These are phyloP conservation scores for Borealophlyctis nickersoniae DNA, from an alignment of 192 early-diverging fungal genomes.

Conservation along the genomic window DNA sequence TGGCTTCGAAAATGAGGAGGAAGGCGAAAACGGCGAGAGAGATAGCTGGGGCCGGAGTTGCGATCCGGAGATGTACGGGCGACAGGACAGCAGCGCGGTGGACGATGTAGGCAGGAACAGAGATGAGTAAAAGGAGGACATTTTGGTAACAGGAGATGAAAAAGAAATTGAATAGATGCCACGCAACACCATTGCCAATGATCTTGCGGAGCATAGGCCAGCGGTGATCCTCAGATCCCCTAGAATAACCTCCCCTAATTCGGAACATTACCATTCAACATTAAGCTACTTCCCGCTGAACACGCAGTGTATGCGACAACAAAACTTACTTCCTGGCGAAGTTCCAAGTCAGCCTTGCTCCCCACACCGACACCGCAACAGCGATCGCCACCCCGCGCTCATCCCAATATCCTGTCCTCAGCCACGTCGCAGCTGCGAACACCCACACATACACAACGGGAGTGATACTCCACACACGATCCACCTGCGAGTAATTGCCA, in stretches of 20 bases:
- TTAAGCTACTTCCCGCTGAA: too few species aligned
- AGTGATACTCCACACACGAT: slow-evolving; percentile 74
- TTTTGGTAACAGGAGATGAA: slow-evolving; percentile 78
- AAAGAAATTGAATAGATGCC: slow-evolving; percentile 63
- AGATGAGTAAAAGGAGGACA: slow-evolving; percentile 59
- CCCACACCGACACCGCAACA: slow-evolving; percentile 64
- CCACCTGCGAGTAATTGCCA: slow-evolving; percentile 44
- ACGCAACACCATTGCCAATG: slow-evolving; percentile 36
- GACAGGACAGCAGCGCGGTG: background rate
- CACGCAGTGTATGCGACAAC: background rate
- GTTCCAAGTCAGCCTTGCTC: slow-evolving; percentile 71
- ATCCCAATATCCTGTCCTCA: slow-evolving; percentile 26
- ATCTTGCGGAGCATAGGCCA: slow-evolving; percentile 48
- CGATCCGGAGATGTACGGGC: background rate
- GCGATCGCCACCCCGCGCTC: slow-evolving; percentile 39
- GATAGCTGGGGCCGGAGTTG: slow-evolving; percentile 4
- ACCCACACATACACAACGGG: slow-evolving; percentile 63
- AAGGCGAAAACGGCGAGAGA: slow-evolving; percentile 2
- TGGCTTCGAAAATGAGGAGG: slow-evolving; percentile 52
- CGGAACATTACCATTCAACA: background rate
- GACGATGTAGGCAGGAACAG: slow-evolving; percentile 39
- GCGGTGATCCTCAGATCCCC: slow-evolving; percentile 72
- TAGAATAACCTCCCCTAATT: slow-evolving; percentile 61
- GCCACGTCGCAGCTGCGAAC: slow-evolving; percentile 34
- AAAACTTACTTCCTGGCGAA: slow-evolving; percentile 57